Evolutionary conservation across 495 filamentous ascomycete genomes (phyloP).

Genomic region (Penicillium mononematosum): DNA sequence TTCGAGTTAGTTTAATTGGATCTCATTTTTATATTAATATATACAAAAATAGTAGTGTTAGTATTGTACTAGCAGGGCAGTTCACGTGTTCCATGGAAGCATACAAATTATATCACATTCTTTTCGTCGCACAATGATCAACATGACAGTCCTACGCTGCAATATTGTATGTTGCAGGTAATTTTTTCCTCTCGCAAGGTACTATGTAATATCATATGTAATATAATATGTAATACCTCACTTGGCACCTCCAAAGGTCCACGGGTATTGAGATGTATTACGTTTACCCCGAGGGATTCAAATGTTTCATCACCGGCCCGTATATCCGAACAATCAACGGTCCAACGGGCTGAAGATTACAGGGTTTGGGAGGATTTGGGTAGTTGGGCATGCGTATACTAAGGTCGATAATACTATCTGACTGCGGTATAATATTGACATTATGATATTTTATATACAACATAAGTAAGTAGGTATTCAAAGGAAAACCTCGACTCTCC

Average conservation of each 20-base stretch:
- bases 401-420: background rate
- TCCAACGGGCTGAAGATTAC: conserved; percentile 9
- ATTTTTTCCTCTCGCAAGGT: background rate
- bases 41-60: background rate
- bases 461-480: background rate
- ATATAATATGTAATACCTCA: background rate
- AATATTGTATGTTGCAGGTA: background rate
- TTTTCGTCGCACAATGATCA: conserved; percentile 21
- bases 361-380: background rate
- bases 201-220: too few species aligned
- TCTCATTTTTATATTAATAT: background rate
- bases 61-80: background rate
- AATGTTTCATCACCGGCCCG: conserved; percentile 5
- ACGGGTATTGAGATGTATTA: conserved; percentile 8
- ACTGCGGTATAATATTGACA: background rate
- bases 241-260: too few species aligned
- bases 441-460: background rate
- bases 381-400: background rate
- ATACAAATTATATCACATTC: conserved; percentile 16
- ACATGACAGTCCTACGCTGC: background rate
- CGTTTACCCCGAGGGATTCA: conserved; percentile 3
- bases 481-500: background rate
- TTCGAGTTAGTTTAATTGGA: background rate
- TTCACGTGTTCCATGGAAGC: background rate
- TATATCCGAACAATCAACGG: conserved; percentile 23